phyloP scores from a whole-genome alignment of 75 land plant species.

The Cryptomeria japonica region DNA sequence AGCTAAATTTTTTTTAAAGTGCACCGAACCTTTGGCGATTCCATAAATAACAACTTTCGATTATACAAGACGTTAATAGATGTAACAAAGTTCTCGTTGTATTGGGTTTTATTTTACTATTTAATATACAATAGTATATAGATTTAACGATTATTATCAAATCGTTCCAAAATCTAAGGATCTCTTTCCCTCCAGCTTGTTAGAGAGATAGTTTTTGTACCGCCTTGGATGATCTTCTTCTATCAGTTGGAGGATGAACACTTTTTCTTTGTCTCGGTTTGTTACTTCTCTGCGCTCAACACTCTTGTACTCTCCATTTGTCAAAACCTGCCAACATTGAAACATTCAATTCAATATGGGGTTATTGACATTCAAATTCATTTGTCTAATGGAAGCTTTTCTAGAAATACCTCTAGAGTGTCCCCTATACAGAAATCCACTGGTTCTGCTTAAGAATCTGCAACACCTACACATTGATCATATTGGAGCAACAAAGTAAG shows the following conservation, averaged over 20 bases:
- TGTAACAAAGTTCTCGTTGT: too few species aligned
- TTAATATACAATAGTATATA: too few species aligned
- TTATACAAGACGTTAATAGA: too few species aligned
- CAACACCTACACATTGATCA: conserved; percentile 20
- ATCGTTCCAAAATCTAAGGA: conserved; percentile 54
- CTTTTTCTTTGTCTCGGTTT: not conserved
- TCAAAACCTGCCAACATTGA: not conserved
- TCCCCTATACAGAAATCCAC: conserved; percentile 63
- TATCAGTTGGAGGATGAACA: conserved; percentile 19
- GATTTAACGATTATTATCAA: not conserved
- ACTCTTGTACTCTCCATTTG: not conserved
- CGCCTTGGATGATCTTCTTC: conserved; percentile 36
- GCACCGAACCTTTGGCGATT: too few species aligned
- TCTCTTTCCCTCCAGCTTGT: conserved; percentile 60
- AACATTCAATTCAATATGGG: not conserved
- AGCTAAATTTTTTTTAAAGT: too few species aligned
- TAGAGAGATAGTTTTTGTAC: conserved; percentile 52
- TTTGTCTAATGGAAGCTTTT: too few species aligned
- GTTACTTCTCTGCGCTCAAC: not conserved
- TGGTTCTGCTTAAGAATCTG: conserved; percentile 47
- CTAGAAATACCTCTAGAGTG: not conserved
- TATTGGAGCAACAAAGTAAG: conserved; percentile 39
- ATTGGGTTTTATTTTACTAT: too few species aligned
- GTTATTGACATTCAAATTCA: not conserved
- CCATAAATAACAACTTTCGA: too few species aligned